These are phyloP conservation scores for Boletus sp. DNA, from an alignment of 1,284 basidiomycete genomes.

Conservation along the genomic window DNA sequence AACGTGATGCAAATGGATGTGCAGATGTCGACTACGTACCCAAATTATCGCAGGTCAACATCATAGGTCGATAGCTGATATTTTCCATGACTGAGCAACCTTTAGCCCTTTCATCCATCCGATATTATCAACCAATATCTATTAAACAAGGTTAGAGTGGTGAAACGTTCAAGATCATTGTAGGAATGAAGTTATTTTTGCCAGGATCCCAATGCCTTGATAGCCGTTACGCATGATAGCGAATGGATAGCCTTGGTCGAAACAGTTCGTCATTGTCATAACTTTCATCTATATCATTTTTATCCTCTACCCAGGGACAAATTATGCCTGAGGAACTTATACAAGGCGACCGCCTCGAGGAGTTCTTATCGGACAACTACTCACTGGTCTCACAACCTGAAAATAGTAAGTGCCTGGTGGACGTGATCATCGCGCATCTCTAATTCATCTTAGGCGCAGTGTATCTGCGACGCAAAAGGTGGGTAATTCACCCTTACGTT, in stretches of 20 bases:
- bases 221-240: conserved; percentile 5
- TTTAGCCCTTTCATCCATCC: conserved; percentile 12
- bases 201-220: neutral
- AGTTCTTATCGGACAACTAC: neutral
- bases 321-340: neutral
- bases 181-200: neutral
- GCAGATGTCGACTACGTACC: neutral
- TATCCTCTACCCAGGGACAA: neutral
- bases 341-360: neutral
- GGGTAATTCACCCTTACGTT: neutral
- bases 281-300: neutral
- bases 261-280: neutral
- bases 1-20: neutral
- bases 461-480: neutral
- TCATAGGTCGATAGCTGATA: neutral
- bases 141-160: conserved; percentile 5
- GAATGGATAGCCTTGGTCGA: conserved; percentile 6
- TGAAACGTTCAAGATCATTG: neutral
- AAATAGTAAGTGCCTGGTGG: neutral
- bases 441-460: neutral
- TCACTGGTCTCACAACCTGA: neutral
- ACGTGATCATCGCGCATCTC: no score
- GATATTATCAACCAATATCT: conserved; percentile 7
- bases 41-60: neutral
- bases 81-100: neutral